Conservation (phyloP, 1,139 yeast species). For the Kurtzmaniella quercitrusa region DNA sequence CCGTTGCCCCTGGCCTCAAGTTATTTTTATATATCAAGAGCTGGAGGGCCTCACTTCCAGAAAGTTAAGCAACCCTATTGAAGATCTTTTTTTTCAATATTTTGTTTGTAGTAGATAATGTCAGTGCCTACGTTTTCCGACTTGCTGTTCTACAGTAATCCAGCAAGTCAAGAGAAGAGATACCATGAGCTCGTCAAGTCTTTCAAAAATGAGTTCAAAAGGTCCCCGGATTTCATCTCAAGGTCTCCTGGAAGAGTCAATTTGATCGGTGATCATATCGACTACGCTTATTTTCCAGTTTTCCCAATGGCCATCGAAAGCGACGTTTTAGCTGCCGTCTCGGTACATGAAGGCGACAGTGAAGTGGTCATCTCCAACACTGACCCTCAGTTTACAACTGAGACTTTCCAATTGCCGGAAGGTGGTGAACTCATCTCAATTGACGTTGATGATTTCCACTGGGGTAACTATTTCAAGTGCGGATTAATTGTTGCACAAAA, state of each 20-base stretch:
- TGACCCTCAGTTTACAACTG: slow-evolving; percentile 22
- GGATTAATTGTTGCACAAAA: slow-evolving; percentile 60
- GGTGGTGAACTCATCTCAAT: slow-evolving; percentile 42
- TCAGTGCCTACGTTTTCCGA: slow-evolving; percentile 32
- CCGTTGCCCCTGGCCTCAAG: not conserved
- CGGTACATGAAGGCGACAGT: slow-evolving; percentile 17
- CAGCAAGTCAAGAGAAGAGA: slow-evolving; percentile 20
- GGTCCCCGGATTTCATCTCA: slow-evolving; percentile 41
- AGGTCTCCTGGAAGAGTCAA: slow-evolving; percentile 76
- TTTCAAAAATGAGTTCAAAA: slow-evolving; percentile 20
- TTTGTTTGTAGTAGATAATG: not conserved
- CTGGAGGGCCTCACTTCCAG: not conserved
- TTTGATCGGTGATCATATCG: slow-evolving; percentile 73
- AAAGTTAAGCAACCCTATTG: not conserved
- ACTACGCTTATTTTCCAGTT: slow-evolving; percentile 63
- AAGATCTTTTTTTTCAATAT: not conserved
- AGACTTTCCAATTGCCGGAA: slow-evolving; percentile 35
- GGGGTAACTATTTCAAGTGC: slow-evolving; percentile 70
- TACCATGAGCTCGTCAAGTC: slow-evolving; percentile 18
- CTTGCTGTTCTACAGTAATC: slow-evolving; percentile 32
- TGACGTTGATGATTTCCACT: slow-evolving; percentile 46
- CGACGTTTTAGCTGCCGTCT: slow-evolving; percentile 58
- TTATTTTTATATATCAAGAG: not conserved
- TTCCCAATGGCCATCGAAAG: slow-evolving; percentile 74
- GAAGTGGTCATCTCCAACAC: slow-evolving; percentile 41